These are phyloP conservation scores for Senna siamea DNA, from an alignment of 306 rosid species.

Conservation along the genomic window DNA sequence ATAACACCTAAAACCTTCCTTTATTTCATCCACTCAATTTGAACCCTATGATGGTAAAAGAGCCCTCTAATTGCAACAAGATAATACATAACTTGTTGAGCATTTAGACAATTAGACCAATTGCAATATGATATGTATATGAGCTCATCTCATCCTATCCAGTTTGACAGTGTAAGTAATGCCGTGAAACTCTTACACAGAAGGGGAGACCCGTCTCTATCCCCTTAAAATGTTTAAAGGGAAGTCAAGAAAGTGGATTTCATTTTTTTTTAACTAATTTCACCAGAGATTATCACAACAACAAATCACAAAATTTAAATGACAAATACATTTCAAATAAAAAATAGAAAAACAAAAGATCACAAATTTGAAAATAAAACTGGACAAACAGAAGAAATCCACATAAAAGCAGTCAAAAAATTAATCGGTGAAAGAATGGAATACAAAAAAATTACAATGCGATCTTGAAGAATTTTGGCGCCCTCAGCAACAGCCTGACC, in stretches of 20 bases:
- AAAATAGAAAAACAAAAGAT: conserved; percentile 1
- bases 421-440: neutral
- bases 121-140: neutral
- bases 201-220: no score
- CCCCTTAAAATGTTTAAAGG: neutral
- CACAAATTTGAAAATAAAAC: neutral
- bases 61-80: neutral
- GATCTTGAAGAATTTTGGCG: conserved; percentile 91
- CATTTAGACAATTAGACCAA: neutral
- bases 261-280: conserved; percentile 18
- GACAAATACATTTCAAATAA: neutral
- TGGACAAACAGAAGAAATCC: neutral
- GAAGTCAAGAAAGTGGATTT: neutral
- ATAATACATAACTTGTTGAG: neutral
- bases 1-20: no score
- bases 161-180: no score
- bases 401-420: neutral
- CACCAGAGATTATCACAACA: conserved; percentile 14
- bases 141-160: neutral
- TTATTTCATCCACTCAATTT: no score
- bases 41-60: no score
- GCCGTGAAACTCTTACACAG: no score
- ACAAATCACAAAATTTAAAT: neutral
- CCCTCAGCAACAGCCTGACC: conserved; percentile 98
- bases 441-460: conserved; percentile 59